Conservation (phyloP, 805 yeast species). For the Ogataea pignaliae region DNA sequence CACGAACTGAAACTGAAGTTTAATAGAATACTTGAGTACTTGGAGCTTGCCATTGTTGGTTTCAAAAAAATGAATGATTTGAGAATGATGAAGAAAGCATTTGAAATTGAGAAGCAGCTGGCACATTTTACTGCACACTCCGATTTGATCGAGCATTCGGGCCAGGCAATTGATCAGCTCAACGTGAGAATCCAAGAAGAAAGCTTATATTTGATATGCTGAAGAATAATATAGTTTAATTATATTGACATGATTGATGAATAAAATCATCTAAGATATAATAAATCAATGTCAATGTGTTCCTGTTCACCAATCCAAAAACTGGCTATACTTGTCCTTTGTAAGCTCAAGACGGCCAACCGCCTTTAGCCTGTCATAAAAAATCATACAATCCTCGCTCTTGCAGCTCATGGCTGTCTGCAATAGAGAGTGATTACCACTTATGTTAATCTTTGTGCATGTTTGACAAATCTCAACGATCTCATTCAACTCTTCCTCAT, state of each 20-base stretch:
- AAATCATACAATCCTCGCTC: slow-evolving; percentile 64
- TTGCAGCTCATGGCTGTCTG: slow-evolving; percentile 39
- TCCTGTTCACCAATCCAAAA: slow-evolving; percentile 22
- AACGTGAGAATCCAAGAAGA: slow-evolving; percentile 27
- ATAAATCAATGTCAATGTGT: not conserved
- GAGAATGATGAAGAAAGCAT: slow-evolving; percentile 35
- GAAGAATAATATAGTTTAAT: not conserved
- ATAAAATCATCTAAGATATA: too few species aligned
- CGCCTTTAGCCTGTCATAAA: slow-evolving; percentile 47
- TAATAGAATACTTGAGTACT: slow-evolving; percentile 32
- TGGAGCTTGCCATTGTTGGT: slow-evolving; percentile 42
- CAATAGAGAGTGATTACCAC: slow-evolving; percentile 17
- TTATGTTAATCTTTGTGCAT: slow-evolving; percentile 26
- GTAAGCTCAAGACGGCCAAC: slow-evolving; percentile 20
- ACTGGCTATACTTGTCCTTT: slow-evolving; percentile 6
- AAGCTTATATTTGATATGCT: slow-evolving; percentile 16
- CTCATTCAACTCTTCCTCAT: slow-evolving; percentile 26
- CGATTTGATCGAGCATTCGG: slow-evolving; percentile 32
- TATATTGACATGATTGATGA: not conserved
- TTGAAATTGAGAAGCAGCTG: slow-evolving; percentile 35
- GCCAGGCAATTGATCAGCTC: slow-evolving; percentile 26
- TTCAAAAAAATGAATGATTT: slow-evolving; percentile 37
- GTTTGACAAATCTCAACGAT: slow-evolving; percentile 32
- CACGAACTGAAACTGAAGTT: slow-evolving; percentile 12
- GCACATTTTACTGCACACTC: slow-evolving; percentile 29